Evolutionary conservation across 306 rosid species (phyloP), one percentile per base, ranked within the genome.

Genomic region (Arachis hypogaea): DNA sequence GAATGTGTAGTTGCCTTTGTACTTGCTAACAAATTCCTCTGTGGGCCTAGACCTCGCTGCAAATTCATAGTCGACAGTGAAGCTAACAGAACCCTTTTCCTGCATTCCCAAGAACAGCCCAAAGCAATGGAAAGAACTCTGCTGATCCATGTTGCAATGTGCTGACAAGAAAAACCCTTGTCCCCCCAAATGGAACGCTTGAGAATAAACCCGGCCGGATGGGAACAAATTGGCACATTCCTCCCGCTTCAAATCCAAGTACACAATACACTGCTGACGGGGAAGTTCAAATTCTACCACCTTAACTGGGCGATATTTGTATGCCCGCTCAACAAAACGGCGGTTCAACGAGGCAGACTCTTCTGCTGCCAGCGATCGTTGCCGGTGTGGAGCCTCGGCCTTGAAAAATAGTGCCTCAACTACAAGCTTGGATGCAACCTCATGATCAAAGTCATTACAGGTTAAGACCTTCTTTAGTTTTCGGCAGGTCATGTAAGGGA

Each of bases 71-170:
- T 95, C 98, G 51, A 95, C 97, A 0, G 99, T 89, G 72, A 95
- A 92, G 76, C 93, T 88, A 9, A 92, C 93, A 0, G 99, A 95
- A 9, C 99, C 98, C 73, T 88, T 95, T 74, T 95, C 98, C 83
- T 95, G 99, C 99, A 95, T 95, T 78, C 99, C 99, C 64, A 95
- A 36, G 68, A 95, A 95, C 36, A 95, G 86, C 38, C 99, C 99
- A 63, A 95, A 95, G 82, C 99, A 95, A 57, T 92, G 97, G 85
- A 90, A 92, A 42, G 98, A 90, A 68, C 93, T 87, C 73, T 92
- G 97, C 78, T 95, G 99, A 82, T 95, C 98, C 99, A 95, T 92
- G 88, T 95, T 92, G 85, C 99, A 95, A 78, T 95, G 99, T 0
- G 99, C 98, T 11, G 99, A 95, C 2, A 95, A 89, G 71, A 95